phyloP scores from a whole-genome alignment of 78 protist genomes.

The Dictyostelium discoideum region dicty_2.7 NC_007088.5:5025501-5026000 shows the following conservation, averaged over 20 bases:
- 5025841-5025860: too few relatives aligned
- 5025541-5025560: not conserved
- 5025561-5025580: not conserved
- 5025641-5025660: not conserved
- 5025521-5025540: not conserved
- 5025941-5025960: not conserved
- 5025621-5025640: not conserved
- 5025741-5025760: too few relatives aligned
- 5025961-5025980: not conserved
- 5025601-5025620: not conserved
- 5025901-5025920: not conserved
- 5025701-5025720: too few relatives aligned
- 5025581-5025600: not conserved
- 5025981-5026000: too few relatives aligned
- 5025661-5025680: not conserved
- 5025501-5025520: not conserved
- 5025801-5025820: not conserved
- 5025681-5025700: not conserved
- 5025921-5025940: not conserved
- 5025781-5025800: not conserved
- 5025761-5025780: not conserved
- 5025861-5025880: too few relatives aligned
- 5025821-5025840: not conserved
- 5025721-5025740: too few relatives aligned
- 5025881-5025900: not conserved